Percentiles rank a stretch among this genome's conserved stretches.
These are phyloP conservation scores for Paracoccidioides brasiliensis DNA, from an alignment of 2,329 filamentous ascomycete species.

Conservation along the genomic window DNA sequence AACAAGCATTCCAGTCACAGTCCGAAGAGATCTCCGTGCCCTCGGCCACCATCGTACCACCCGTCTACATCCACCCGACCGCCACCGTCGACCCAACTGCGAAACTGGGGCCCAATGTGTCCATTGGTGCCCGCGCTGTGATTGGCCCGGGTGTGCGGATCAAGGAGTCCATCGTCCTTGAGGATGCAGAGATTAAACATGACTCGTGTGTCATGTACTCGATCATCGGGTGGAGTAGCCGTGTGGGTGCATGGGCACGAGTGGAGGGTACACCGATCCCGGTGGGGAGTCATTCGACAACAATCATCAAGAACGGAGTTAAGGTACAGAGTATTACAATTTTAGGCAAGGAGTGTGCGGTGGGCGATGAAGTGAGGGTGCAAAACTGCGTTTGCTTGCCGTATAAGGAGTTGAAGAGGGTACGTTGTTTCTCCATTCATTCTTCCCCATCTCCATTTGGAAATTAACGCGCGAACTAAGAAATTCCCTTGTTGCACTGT, in stretches of 20 bases:
- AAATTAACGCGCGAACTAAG: constrained; percentile 17
- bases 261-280: constrained; percentile 91
- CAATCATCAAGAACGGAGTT: constrained; percentile 92
- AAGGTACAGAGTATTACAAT: constrained; percentile 99
- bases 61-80: constrained; percentile 89
- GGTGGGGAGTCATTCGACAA: constrained; percentile 77
- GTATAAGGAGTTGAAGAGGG: constrained; percentile 94
- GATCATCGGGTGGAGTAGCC: constrained; percentile 94
- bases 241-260: constrained; percentile 92
- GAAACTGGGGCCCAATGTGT: constrained; percentile 94
- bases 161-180: constrained; percentile 91
- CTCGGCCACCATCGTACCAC: constrained; percentile 75
- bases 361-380: constrained; percentile 86
- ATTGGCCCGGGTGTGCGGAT: constrained; percentile 80
- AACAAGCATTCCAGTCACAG: constrained; percentile 76
- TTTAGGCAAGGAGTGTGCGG: constrained; percentile 85
- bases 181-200: constrained; percentile 91
- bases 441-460: neutral
- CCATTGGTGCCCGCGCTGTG: constrained; percentile 75
- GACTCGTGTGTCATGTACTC: constrained; percentile 91
- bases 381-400: constrained; percentile 97
- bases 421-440: constrained; percentile 35
- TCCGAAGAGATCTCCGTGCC: constrained; percentile 71
- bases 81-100: constrained; percentile 86
- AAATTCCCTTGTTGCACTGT: neutral